Evolutionary conservation across 2,329 filamentous ascomycete species (phyloP), one percentile per base, ranked within the genome.

Genomic region (Plectosphaerella plurivora): DNA sequence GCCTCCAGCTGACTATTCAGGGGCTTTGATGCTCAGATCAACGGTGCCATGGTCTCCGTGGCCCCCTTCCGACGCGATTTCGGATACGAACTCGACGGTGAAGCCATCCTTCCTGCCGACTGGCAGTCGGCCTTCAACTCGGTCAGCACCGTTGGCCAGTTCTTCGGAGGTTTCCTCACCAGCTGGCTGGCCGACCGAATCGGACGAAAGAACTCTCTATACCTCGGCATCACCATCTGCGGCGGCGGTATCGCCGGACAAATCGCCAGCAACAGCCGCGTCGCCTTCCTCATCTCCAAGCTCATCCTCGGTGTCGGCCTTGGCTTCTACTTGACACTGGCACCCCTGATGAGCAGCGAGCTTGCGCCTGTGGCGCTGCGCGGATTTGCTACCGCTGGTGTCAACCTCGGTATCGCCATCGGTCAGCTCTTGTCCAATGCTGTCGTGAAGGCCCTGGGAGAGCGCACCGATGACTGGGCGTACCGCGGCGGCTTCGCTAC

Each of bases 381-480:
- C 41, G 76, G 77, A 41, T 66, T 78, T 18, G 64, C 76, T 0
- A 78, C 76, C 0, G 71, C 74, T 0, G 74, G 73, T 15, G 69
- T 78, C 33, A 78, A 81, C 53, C 66, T 81, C 2, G 76, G 73
- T 15, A 74, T 79, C 15, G 68, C 67, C 1, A 60, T 82, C 1
- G 33, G 33, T 14, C 33, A 36, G 33, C 33, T 83, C 14, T 72
- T 83, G 16, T 80, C 79, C 4, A 81, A 82, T 35, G 78, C 75
- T 4, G 79, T 82, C 4, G 76, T 84, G 53, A 80, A 79, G 56
- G 73, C 69, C 4, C 81, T 84, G 60, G 70, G 81, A 6, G 63
- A 71, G 45, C 68, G 78, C 5, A 61, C 68, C 1, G 78, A 81
- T 50, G 63, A 75, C 52, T 82, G 80, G 76, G 78, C 79, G 2